A percentile compares a stretch with the other conserved stretches of the same genome.
phyloP scores from a whole-genome alignment of 1,139 yeast species.

The Geotrichum candidum region DNA sequence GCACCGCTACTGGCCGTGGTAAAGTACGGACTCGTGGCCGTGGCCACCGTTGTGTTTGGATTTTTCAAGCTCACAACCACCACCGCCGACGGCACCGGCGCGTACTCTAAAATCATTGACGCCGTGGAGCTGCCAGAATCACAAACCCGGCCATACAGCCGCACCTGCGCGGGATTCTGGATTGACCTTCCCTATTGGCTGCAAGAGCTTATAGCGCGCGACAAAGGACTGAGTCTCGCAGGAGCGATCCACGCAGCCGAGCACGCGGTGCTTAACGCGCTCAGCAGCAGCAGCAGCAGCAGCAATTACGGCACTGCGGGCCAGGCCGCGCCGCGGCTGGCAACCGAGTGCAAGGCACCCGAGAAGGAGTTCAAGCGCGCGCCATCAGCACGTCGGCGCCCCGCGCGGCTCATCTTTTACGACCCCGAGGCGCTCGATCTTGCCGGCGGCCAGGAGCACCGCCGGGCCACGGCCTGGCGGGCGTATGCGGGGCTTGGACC shows the following conservation, averaged over 20 bases:
- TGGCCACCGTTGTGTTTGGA: slow-evolving; percentile 80
- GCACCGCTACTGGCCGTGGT: not conserved
- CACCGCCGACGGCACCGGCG: slow-evolving; percentile 36
- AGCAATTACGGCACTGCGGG: slow-evolving; percentile 58
- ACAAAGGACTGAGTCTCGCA: slow-evolving; percentile 60
- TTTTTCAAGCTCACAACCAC: slow-evolving; percentile 69
- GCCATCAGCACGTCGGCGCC: slow-evolving; percentile 64
- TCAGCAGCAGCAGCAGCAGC: slow-evolving; percentile 38
- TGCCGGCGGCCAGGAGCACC: not conserved
- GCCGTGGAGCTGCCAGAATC: slow-evolving; percentile 91
- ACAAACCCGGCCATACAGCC: slow-evolving; percentile 46
- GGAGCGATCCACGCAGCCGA: slow-evolving; percentile 97
- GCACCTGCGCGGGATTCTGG: slow-evolving; percentile 81
- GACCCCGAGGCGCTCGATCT: slow-evolving; percentile 57
- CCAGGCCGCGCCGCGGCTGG: slow-evolving; percentile 45
- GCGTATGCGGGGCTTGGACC: slow-evolving; percentile 73
- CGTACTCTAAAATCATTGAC: slow-evolving; percentile 57
- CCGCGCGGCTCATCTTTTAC: slow-evolving; percentile 77
- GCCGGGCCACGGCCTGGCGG: slow-evolving; percentile 61
- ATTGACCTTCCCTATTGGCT: slow-evolving; percentile 68
- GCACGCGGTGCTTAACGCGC: slow-evolving; percentile 50
- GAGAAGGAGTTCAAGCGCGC: slow-evolving; percentile 83
- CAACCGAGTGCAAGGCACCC: slow-evolving; percentile 95
- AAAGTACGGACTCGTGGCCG: slow-evolving; percentile 59
- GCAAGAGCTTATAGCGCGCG: slow-evolving; percentile 46